Conservation (phyloP, 2,329 filamentous ascomycete genomes). For the Penicillium fuscoglaucum region DNA sequence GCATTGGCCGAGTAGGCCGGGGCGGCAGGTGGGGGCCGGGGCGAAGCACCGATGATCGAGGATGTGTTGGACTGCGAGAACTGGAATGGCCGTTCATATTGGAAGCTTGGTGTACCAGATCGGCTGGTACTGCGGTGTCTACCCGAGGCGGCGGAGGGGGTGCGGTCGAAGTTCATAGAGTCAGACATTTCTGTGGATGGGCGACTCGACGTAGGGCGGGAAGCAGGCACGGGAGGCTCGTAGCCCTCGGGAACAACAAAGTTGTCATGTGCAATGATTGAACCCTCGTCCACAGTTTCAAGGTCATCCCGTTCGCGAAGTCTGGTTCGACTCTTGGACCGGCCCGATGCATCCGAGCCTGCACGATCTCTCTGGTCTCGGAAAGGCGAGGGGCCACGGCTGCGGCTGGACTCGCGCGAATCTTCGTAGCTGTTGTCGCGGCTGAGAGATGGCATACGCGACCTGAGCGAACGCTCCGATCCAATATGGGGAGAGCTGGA, state of each 20-base stretch:
- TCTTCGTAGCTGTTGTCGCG: constrained; percentile 37
- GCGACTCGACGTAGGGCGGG: constrained; percentile 37
- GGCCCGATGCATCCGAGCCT: constrained; percentile 54
- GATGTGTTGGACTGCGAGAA: constrained; percentile 28
- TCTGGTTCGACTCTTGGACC: constrained; percentile 56
- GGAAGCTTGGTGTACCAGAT: constrained; percentile 36
- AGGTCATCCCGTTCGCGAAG: constrained; percentile 58
- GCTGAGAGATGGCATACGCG: constrained; percentile 30
- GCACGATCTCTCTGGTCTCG: constrained; percentile 53
- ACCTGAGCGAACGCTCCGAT: constrained; percentile 30
- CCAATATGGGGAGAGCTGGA: constrained; percentile 41
- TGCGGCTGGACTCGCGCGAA: constrained; percentile 37
- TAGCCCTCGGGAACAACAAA: constrained; percentile 28
- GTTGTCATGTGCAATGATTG: constrained; percentile 34
- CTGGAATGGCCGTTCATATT: constrained; percentile 36
- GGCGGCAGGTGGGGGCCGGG: constrained; percentile 48
- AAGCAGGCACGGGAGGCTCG: constrained; percentile 27
- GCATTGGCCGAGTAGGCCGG: constrained; percentile 52
- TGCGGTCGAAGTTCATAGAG: constrained; percentile 34
- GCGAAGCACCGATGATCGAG: constrained; percentile 41
- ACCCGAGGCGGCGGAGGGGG: constrained; percentile 42
- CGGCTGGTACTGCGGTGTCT: constrained; percentile 43
- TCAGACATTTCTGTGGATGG: constrained; percentile 40
- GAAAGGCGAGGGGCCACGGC: constrained; percentile 40
- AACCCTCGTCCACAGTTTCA: constrained; percentile 52